Conservation (phyloP, 768 basidiomycete genomes). For the Tephrocybe sp. region DNA sequence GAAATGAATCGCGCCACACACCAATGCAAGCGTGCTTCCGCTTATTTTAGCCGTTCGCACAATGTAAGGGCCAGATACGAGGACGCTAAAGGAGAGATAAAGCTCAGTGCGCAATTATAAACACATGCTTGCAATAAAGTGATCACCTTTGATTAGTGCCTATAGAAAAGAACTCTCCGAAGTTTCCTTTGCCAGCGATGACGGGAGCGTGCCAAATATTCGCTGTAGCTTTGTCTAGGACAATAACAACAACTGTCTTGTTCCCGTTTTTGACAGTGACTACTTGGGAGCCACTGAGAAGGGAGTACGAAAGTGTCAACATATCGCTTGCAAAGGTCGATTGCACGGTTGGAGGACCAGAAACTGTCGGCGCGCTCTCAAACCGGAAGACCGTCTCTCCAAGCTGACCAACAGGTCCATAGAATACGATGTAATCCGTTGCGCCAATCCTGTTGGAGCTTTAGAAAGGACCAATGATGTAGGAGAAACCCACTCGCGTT, state of each 20-base stretch:
- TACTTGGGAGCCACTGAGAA: slow-evolving; percentile 31
- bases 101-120: too few species aligned
- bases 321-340: slow-evolving; percentile 34
- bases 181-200: slow-evolving; percentile 33
- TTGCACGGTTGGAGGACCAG: slow-evolving; percentile 27
- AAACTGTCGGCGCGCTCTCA: slow-evolving; percentile 27
- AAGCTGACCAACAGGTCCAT: slow-evolving; percentile 38
- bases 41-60: slow-evolving; percentile 47
- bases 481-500: slow-evolving; percentile 33
- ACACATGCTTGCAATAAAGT: too few species aligned
- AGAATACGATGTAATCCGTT: slow-evolving; percentile 43
- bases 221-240: slow-evolving; percentile 49
- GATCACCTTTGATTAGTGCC: slow-evolving; percentile 45
- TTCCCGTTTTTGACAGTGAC: slow-evolving; percentile 30
- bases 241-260: slow-evolving; percentile 28
- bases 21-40: slow-evolving; percentile 35
- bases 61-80: slow-evolving; percentile 55
- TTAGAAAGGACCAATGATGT: background rate
- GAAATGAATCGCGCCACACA: slow-evolving; percentile 12
- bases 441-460: slow-evolving; percentile 33
- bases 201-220: slow-evolving; percentile 50
- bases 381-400: slow-evolving; percentile 46
- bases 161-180: slow-evolving; percentile 44
- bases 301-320: slow-evolving; percentile 37
- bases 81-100: slow-evolving; percentile 27